Evolutionary conservation across 2,329 filamentous ascomycete genomes (phyloP).

Genomic region (Akanthomyces dipterigenus): DNA sequence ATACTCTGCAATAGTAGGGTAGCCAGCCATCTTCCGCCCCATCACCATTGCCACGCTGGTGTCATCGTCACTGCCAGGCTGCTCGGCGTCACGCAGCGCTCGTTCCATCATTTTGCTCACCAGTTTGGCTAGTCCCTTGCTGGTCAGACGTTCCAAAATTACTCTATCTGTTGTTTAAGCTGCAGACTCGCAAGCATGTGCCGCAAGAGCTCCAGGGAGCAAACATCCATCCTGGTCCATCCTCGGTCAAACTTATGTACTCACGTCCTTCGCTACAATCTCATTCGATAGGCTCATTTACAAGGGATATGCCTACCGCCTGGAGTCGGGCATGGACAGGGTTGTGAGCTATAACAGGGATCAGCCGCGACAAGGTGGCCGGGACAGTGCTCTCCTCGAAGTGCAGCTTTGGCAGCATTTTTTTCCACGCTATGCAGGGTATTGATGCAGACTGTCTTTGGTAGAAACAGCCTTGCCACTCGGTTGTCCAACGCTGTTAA

Average conservation of each 20-base stretch:
- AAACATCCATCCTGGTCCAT: not conserved
- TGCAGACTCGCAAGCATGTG: not conserved
- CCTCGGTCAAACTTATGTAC: not conserved
- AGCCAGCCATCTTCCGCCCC: not conserved
- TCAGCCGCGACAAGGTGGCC: not conserved
- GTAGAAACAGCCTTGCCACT: not conserved
- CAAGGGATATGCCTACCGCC: not conserved
- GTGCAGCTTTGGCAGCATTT: not conserved
- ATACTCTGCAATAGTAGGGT: not conserved
- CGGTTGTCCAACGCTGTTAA: not conserved
- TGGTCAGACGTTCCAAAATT: too few relatives aligned
- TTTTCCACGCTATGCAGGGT: too few relatives aligned
- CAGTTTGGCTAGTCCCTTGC: not conserved
- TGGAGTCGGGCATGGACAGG: not conserved
- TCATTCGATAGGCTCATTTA: not conserved
- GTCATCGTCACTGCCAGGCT: not conserved
- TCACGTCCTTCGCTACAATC: not conserved
- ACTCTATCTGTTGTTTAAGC: too few relatives aligned
- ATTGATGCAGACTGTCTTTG: not conserved
- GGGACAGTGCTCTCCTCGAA: not conserved
- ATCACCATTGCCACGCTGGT: not conserved
- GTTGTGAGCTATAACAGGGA: conserved; percentile 8
- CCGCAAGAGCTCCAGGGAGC: not conserved
- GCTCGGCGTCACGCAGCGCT: not conserved
- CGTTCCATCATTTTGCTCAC: not conserved